phyloP scores from a whole-genome alignment of 163 green algal genomes.

The Coccomyxa subellipsoidea region DNA sequence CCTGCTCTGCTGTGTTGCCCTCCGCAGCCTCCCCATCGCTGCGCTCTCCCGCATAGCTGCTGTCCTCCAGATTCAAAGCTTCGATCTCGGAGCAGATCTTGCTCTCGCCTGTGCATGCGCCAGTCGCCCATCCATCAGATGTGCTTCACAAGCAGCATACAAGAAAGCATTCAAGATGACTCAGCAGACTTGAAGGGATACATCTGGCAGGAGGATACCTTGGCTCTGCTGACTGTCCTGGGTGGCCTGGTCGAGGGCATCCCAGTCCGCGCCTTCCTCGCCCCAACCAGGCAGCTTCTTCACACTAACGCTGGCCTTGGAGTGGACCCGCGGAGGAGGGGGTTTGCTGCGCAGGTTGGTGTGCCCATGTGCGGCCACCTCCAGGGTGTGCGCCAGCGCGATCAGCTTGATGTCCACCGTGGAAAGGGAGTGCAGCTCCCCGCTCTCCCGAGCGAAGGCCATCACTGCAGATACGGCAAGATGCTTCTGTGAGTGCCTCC shows the following conservation, averaged over 20 bases:
- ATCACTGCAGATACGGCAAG: conserved; percentile 57
- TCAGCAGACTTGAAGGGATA: neutral
- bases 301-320: conserved; percentile 20
- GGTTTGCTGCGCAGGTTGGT: conserved; percentile 45
- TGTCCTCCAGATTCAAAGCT: neutral
- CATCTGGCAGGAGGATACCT: neutral
- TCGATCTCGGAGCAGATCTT: neutral
- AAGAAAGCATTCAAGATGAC: no score
- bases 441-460: conserved; percentile 77
- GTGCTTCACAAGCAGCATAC: no score
- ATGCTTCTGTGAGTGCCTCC: neutral
- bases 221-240: neutral
- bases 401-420: conserved; percentile 77
- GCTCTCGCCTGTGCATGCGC: neutral
- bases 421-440: conserved; percentile 84
- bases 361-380: conserved; percentile 63
- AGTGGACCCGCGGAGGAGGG: neutral
- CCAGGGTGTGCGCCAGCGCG: conserved; percentile 76
- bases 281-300: conserved; percentile 79
- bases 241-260: conserved; percentile 44
- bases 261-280: conserved; percentile 67
- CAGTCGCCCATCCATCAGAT: no score
- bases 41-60: neutral
- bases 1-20: neutral
- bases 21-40: neutral